Conservation (phyloP, 306 rosid species). For the Vachellia collinsii region DNA sequence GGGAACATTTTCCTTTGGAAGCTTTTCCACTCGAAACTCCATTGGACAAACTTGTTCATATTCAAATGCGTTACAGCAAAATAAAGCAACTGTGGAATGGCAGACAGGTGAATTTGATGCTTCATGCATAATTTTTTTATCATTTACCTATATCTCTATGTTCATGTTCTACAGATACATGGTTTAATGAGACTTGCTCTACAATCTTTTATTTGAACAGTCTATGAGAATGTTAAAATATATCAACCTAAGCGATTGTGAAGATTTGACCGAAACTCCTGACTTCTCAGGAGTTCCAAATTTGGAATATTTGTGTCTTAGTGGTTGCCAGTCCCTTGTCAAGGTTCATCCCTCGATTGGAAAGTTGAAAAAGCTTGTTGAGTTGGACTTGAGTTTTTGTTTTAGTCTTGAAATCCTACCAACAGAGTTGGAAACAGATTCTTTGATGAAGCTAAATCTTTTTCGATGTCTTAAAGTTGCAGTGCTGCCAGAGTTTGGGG, state of each 20-base stretch:
- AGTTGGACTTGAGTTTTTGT: background rate
- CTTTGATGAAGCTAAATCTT: background rate
- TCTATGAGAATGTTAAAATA: no score
- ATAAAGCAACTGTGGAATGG: background rate
- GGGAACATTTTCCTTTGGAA: background rate
- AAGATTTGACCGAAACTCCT: background rate
- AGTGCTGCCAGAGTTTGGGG: background rate
- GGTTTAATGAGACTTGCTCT: background rate
- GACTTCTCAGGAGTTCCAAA: background rate
- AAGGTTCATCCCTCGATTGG: background rate
- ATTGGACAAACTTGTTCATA: no score
- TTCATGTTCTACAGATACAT: background rate
- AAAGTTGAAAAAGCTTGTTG: background rate
- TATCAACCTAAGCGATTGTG: rapidly evolving
- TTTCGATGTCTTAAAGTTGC: background rate
- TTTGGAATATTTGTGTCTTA: background rate
- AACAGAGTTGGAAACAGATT: background rate
- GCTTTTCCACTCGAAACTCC: background rate
- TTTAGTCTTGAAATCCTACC: background rate
- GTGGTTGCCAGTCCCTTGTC: background rate
- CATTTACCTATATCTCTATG: background rate
- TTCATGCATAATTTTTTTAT: no score
- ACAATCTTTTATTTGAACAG: background rate
- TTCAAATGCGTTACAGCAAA: no score
- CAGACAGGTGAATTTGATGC: background rate